Conservation (phyloP, 768 basidiomycete genomes). For the Tulasnella sp. region DNA sequence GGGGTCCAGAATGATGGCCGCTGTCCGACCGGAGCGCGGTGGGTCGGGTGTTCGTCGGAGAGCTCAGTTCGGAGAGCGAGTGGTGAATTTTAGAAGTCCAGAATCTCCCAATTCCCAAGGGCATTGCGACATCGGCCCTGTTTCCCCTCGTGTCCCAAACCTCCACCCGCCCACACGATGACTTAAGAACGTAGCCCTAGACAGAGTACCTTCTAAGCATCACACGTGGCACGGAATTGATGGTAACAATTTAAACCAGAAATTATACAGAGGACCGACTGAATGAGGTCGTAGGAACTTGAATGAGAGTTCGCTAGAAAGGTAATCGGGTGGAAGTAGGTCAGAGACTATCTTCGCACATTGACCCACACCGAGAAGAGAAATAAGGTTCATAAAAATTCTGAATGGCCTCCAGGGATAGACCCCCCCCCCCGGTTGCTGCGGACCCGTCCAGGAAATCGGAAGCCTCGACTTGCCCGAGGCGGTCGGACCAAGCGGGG, state of each 20-base stretch:
- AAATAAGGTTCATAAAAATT: not conserved
- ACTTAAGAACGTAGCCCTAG: not conserved
- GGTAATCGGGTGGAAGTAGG: not conserved
- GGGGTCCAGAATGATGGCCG: not conserved
- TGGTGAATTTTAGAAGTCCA: not conserved
- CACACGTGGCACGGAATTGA: not conserved
- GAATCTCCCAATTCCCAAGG: not conserved
- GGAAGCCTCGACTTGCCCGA: too few relatives aligned
- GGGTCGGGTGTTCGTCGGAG: slow-evolving; percentile 3
- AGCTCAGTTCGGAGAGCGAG: not conserved
- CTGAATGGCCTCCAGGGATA: not conserved
- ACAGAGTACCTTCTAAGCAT: not conserved
- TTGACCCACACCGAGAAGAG: not conserved
- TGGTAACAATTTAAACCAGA: not conserved
- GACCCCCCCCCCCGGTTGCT: not conserved
- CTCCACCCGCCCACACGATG: not conserved
- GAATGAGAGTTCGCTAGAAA: not conserved
- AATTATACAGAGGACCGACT: not conserved
- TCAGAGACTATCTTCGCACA: not conserved
- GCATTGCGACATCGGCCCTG: not conserved
- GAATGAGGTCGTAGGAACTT: not conserved
- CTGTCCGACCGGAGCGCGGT: not conserved
- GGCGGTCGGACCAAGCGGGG: too few relatives aligned
- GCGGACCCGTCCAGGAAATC: too few relatives aligned
- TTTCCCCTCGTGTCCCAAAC: not conserved